These are phyloP conservation scores for Somion occarium DNA, from an alignment of 1,284 basidiomycete species.

Conservation along the genomic window DNA sequence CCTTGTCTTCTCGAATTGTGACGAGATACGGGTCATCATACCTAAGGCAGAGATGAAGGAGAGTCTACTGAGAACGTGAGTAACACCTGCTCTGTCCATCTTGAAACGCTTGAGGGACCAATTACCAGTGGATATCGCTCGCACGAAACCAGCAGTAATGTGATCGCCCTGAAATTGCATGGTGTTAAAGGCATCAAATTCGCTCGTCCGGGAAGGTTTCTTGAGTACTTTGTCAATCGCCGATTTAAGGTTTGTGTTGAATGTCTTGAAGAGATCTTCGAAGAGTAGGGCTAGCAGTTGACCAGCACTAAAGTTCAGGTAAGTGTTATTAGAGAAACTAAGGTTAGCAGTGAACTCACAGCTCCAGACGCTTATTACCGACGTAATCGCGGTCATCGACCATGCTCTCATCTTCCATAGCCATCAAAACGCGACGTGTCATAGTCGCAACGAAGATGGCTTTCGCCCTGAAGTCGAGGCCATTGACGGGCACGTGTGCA, in stretches of 20 bases:
- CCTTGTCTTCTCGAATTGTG: slow-evolving; percentile 98
- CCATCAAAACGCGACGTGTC: slow-evolving; percentile 94
- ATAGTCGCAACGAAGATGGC: slow-evolving; percentile 98
- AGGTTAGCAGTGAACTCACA: slow-evolving; percentile 54
- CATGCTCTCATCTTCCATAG: slow-evolving; percentile 95
- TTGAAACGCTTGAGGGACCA: slow-evolving; percentile 99
- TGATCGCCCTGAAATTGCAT: slow-evolving; percentile 93
- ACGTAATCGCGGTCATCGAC: slow-evolving; percentile 99
- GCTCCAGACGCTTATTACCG: slow-evolving; percentile 96
- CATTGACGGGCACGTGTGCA: slow-evolving; percentile 91
- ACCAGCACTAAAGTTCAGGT: slow-evolving; percentile 64
- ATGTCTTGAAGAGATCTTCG: slow-evolving; percentile 99
- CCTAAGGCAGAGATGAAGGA: slow-evolving; percentile 97
- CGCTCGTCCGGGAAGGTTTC: slow-evolving; percentile 91
- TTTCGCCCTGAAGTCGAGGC: slow-evolving; percentile 91
- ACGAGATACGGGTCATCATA: slow-evolving; percentile 99
- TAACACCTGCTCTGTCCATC: slow-evolving; percentile 99
- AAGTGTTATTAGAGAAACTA: slow-evolving; percentile 1
- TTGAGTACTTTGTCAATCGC: slow-evolving; percentile 98
- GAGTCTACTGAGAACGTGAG: slow-evolving; percentile 93
- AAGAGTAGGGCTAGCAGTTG: slow-evolving; percentile 95
- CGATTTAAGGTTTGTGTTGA: slow-evolving; percentile 94
- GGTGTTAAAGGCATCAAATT: slow-evolving; percentile 94
- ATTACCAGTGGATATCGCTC: slow-evolving; percentile 98
- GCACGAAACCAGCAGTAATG: slow-evolving; percentile 94